These are phyloP conservation scores for Ambrosiella beaveri DNA, from an alignment of 2,329 filamentous ascomycete species.

Conservation along the genomic window DNA sequence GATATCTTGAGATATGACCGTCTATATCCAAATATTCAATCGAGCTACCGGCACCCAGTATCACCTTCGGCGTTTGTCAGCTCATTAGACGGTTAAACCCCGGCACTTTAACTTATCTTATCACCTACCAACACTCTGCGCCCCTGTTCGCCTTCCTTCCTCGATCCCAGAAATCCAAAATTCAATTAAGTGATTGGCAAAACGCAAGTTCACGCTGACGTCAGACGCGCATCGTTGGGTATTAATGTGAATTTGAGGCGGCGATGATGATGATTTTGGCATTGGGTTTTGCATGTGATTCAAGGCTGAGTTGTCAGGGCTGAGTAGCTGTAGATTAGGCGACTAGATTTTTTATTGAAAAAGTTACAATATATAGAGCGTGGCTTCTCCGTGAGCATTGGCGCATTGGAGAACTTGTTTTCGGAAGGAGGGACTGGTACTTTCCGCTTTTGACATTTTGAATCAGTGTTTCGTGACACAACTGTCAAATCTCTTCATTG, in stretches of 20 bases:
- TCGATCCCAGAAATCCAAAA: not conserved
- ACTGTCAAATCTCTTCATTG: not conserved
- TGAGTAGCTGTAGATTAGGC: no score
- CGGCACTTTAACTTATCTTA: not conserved
- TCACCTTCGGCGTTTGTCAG: not conserved
- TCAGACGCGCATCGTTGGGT: not conserved
- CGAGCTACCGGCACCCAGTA: not conserved
- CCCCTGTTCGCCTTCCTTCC: no score
- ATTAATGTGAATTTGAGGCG: not conserved
- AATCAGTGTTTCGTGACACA: not conserved
- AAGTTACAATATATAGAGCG: no score
- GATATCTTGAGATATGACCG: not conserved
- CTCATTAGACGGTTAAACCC: not conserved
- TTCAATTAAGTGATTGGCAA: not conserved
- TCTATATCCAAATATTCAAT: not conserved
- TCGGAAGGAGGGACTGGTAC: no score
- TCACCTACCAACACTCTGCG: no score
- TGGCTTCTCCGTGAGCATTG: no score
- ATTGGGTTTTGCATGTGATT: no score
- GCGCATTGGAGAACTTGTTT: no score
- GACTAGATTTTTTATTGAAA: no score
- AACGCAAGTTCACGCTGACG: not conserved
- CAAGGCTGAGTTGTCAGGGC: no score
- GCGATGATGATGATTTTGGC: not conserved
- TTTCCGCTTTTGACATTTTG: not conserved